A percentile compares a stretch with the other conserved stretches of the same genome.
phyloP scores from a whole-genome alignment of 2,329 filamentous ascomycete genomes.

The Rutstroemia sp. region DNA sequence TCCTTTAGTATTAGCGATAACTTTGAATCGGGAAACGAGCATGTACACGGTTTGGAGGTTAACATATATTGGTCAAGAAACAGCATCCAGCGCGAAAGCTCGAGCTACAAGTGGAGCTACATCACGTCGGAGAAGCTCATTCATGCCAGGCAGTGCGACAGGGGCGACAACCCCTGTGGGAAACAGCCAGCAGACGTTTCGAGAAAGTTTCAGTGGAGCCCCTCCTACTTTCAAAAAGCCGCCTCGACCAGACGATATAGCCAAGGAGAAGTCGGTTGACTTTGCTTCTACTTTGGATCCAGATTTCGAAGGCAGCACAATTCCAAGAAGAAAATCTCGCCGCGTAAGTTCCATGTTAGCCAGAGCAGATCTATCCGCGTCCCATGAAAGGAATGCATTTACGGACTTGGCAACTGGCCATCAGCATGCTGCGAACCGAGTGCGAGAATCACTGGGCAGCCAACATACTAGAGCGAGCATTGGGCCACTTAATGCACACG shows the following conservation, averaged over 20 bases:
- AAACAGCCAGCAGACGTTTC: constrained; percentile 50
- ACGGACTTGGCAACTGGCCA: constrained; percentile 53
- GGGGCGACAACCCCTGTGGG: constrained; percentile 68
- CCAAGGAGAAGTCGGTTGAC: constrained; percentile 39
- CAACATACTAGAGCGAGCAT: constrained; percentile 55
- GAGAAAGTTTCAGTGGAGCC: constrained; percentile 65
- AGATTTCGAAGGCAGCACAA: constrained; percentile 48
- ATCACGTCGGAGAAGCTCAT: constrained; percentile 48
- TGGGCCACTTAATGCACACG: constrained; percentile 20
- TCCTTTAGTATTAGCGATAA: constrained; percentile 67
- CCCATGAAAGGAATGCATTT: constrained; percentile 74
- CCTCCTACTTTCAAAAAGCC: constrained; percentile 14
- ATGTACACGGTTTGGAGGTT: constrained; percentile 82
- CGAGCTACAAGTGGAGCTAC: constrained; percentile 30
- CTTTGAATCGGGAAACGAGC: constrained; percentile 67
- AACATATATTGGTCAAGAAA: constrained; percentile 64
- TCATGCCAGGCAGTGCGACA: constrained; percentile 62
- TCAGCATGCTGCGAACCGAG: constrained; percentile 35
- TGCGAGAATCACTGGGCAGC: constrained; percentile 63
- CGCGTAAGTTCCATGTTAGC: constrained; percentile 88
- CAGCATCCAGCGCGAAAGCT: constrained; percentile 34
- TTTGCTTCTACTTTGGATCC: constrained; percentile 66
- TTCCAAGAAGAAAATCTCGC: constrained; percentile 55
- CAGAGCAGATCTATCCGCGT: constrained; percentile 77
- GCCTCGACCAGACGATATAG: constrained; percentile 17